Conservation (phyloP, 768 basidiomycete genomes). For the Collybiopsis luxurians region DNA sequence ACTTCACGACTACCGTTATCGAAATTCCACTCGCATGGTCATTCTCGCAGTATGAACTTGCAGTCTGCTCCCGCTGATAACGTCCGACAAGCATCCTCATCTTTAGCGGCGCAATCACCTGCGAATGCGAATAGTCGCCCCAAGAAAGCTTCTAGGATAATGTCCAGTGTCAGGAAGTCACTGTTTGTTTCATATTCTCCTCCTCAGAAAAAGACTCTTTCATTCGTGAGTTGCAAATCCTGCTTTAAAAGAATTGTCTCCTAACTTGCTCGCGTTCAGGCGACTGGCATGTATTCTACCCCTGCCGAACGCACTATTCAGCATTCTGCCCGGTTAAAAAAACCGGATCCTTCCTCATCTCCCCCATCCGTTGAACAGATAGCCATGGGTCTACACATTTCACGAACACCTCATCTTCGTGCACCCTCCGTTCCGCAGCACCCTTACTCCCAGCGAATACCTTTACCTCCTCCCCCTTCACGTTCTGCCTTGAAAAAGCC, state of each 20-base stretch:
- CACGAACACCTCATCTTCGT: constrained; percentile 71
- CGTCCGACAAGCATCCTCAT: background rate
- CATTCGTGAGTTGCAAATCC: too few species aligned
- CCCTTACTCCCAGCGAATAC: constrained; percentile 29
- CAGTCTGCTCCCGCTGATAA: background rate
- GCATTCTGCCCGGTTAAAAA: constrained; percentile 32
- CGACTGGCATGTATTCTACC: constrained; percentile 38
- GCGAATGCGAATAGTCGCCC: background rate
- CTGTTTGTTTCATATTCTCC: constrained; percentile 8
- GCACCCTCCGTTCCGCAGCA: constrained; percentile 20
- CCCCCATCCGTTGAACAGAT: constrained; percentile 75
- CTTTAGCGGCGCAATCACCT: background rate
- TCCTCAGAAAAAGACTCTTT: constrained; percentile 18
- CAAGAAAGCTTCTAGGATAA: constrained; percentile 18
- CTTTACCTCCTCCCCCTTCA: constrained; percentile 51
- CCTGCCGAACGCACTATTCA: constrained; percentile 34
- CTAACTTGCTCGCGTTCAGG: background rate
- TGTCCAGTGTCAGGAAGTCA: constrained; percentile 20
- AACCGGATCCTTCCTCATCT: constrained; percentile 34
- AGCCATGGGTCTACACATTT: constrained; percentile 77
- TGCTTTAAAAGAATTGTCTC: constrained; percentile 8
- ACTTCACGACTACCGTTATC: background rate
- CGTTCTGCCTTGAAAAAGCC: constrained; percentile 64
- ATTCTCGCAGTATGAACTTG: background rate
- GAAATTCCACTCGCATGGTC: background rate